Conservation (phyloP, 2,329 filamentous ascomycete species). For the Aspergillus ustus region DNA sequence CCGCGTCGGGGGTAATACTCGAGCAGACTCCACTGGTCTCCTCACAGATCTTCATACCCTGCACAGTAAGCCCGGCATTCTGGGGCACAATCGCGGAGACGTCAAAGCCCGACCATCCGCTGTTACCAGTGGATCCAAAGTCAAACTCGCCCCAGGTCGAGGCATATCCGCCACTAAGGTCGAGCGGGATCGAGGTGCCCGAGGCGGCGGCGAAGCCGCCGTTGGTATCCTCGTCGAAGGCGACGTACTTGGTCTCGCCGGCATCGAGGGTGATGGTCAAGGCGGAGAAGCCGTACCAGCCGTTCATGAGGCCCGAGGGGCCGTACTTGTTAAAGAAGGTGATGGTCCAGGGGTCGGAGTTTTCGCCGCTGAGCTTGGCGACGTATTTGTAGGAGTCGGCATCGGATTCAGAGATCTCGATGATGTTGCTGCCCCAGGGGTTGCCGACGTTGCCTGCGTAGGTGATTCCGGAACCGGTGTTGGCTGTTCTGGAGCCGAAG, state of each 20-base stretch:
- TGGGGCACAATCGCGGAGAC: conserved; percentile 45
- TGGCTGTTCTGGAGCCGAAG: conserved; percentile 38
- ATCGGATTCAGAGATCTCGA: conserved; percentile 37
- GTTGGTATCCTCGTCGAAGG: conserved; percentile 42
- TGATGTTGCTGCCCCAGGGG: conserved; percentile 48
- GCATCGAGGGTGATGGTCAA: conserved; percentile 36
- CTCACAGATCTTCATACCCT: conserved; percentile 45
- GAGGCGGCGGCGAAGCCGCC: conserved; percentile 39
- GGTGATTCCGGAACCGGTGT: conserved; percentile 29
- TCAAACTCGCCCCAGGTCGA: conserved; percentile 47
- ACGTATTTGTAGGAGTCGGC: conserved; percentile 44
- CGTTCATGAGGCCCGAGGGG: conserved; percentile 37
- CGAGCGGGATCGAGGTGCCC: conserved; percentile 32
- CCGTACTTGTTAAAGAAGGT: conserved; percentile 49
- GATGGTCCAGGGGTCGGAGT: conserved; percentile 40
- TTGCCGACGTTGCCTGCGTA: conserved; percentile 45
- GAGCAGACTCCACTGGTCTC: conserved; percentile 34
- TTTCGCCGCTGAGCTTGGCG: conserved; percentile 37
- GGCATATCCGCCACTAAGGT: conserved; percentile 38
- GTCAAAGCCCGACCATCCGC: conserved; percentile 45
- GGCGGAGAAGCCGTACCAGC: conserved; percentile 42
- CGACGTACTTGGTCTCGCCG: conserved; percentile 43
- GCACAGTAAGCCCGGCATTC: conserved; percentile 33
- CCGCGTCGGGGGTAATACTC: conserved; percentile 30
- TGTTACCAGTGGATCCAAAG: conserved; percentile 39